phyloP scores from a whole-genome alignment of 495 filamentous ascomycete species.

The Aspergillus mulundensis region DNA sequence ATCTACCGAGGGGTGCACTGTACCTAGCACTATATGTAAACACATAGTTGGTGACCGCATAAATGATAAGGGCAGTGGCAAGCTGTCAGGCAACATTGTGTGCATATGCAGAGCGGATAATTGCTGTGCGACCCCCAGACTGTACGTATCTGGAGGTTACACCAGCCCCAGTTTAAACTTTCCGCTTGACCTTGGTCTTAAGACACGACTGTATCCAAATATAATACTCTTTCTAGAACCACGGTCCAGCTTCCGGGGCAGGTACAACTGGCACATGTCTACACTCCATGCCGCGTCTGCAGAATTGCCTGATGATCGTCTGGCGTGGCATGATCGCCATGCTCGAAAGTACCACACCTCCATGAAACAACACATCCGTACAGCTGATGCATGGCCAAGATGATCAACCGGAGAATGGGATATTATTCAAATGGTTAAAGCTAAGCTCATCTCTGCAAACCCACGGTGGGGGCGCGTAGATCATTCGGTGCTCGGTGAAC shows the following conservation, averaged over 20 bases:
- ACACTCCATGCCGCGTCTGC: not conserved
- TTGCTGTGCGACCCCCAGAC: not conserved
- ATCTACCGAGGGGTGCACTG: no score
- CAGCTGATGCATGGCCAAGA: not conserved
- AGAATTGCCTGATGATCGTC: conserved; percentile 4
- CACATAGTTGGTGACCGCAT: no score
- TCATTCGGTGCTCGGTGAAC: not conserved
- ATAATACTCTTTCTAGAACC: not conserved
- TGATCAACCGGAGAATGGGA: not conserved
- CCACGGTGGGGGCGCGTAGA: not conserved
- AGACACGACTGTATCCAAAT: not conserved
- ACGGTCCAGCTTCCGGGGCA: not conserved
- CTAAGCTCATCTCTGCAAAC: not conserved
- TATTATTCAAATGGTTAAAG: not conserved
- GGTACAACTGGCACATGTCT: not conserved
- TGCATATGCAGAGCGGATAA: conserved; percentile 1
- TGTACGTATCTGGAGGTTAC: not conserved
- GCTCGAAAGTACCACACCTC: not conserved
- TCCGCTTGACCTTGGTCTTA: not conserved
- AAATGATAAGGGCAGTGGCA: not conserved
- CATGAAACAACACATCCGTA: not conserved
- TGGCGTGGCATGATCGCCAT: not conserved
- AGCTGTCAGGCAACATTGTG: not conserved
- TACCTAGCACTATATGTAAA: not conserved
- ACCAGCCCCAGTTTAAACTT: not conserved